Base-by-base conservation (phyloP, 2,329 filamentous ascomycete genomes). In the Penicillium occitanis region DNA sequence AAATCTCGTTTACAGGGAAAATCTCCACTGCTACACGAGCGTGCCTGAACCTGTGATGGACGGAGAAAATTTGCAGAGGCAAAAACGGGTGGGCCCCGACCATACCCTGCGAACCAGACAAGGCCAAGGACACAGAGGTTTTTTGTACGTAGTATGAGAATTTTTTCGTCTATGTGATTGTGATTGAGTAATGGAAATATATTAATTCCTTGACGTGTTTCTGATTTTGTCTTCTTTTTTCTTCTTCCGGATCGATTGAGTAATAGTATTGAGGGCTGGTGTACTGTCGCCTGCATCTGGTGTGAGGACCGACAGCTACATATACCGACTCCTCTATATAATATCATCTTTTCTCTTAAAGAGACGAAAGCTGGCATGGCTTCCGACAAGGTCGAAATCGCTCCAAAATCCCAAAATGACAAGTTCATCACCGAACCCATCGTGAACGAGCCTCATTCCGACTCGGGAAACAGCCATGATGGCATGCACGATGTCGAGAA, bases 401-500 rank as follows among this genome's bases (percentile, higher is more conserved):
- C 50, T 35, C 14, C 48, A 33, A 50, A 40, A 44, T 19, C 53
- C 10, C 13, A 62, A 5, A 50, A 66, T 35, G 61, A 66, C n/a
- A 66, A 66, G 19, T 25, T 53, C 22, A 46, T 40, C 35, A 37
- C 40, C 14, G 40, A 64, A 44, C 44, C 61, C 33, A 42, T 63
- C 37, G 28, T 44, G 33, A 37, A 17, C 46, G 57, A 59, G 35
- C 37, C 57, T 59, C 57, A 59, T 13, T 30, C 11, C 17, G 37
- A 60, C 40, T 44, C 57, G 22, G 33, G 33, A 25, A 44, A 59
- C 55, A 11, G 37, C 35, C 35, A 59, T 8, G 25, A 44, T 59
- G 57, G 57, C 2, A 44, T 46, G 70, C 69, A 73, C 62, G 75
- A 79, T 64, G 62, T 76, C 58, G 78, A 80, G 68, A 79, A 80